Evolutionary conservation across 768 basidiomycete species (phyloP).

Genomic region (Lactarius hengduanensis): DNA sequence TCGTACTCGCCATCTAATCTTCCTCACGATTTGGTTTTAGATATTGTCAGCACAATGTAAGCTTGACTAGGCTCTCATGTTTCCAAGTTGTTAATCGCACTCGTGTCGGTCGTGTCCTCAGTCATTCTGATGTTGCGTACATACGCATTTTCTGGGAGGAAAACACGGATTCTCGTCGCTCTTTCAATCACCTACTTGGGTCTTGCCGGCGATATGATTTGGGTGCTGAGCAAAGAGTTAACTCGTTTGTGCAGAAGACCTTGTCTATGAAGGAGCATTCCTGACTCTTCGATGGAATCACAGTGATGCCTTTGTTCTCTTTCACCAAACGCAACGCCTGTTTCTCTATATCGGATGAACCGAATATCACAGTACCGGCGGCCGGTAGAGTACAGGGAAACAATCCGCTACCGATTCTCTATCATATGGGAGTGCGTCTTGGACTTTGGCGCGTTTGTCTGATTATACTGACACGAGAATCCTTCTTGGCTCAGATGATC

Average conservation of each 20-base stretch:
- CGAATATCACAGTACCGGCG: too few species aligned
- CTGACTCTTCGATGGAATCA: constrained; percentile 7
- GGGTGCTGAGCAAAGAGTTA: constrained; percentile 16
- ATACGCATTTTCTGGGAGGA: constrained; percentile 25
- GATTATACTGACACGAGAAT: not conserved
- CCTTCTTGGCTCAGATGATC: constrained; percentile 6
- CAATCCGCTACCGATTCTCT: not conserved
- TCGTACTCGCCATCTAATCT: not conserved
- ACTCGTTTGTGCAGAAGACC: not conserved
- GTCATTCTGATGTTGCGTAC: constrained; percentile 28
- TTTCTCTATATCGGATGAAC: constrained; percentile 1
- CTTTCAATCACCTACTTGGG: constrained; percentile 7
- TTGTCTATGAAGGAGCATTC: not conserved
- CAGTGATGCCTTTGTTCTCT: constrained; percentile 5
- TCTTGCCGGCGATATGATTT: constrained; percentile 11
- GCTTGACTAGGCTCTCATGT: not conserved
- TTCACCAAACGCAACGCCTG: constrained; percentile 9
- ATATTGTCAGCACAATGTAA: constrained; percentile 21
- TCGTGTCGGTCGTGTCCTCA: not conserved
- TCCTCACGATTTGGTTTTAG: not conserved
- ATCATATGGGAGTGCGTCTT: constrained; percentile 22
- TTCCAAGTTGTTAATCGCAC: not conserved
- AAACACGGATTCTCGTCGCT: constrained; percentile 1
- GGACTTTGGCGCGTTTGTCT: not conserved
- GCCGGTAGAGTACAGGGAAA: accelerated